These are phyloP conservation scores for Arxiozyma bovina DNA, from an alignment of 1,139 yeast species.

Conservation along the genomic window DNA sequence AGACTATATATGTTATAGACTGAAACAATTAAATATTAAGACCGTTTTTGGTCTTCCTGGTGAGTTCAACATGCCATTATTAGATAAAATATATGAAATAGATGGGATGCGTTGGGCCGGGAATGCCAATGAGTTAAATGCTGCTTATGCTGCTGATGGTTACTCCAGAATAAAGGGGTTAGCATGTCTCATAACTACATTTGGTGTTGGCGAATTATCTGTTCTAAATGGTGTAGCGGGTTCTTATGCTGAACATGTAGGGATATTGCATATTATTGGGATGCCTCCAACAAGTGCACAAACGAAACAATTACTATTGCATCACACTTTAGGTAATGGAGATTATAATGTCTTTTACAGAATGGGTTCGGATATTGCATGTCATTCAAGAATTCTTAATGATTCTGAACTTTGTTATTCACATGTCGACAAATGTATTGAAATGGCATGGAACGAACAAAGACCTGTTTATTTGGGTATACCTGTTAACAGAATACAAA, in stretches of 20 bases:
- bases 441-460: slow-evolving; percentile 57
- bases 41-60: slow-evolving; percentile 63
- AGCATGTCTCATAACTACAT: slow-evolving; percentile 50
- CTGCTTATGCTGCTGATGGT: slow-evolving; percentile 46
- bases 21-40: slow-evolving; percentile 43
- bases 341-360: slow-evolving; percentile 67
- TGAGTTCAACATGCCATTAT: slow-evolving; percentile 49
- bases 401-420: slow-evolving; percentile 53
- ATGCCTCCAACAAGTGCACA: slow-evolving; percentile 53
- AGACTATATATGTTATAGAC: slow-evolving; percentile 47
- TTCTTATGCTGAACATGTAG: slow-evolving; percentile 52
- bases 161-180: slow-evolving; percentile 51
- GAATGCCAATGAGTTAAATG: slow-evolving; percentile 57
- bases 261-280: slow-evolving; percentile 48
- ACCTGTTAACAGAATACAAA: slow-evolving; percentile 69
- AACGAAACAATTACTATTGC: slow-evolving; percentile 42
- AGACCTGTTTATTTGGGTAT: slow-evolving; percentile 77
- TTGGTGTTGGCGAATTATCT: slow-evolving; percentile 60
- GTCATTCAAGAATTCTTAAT: slow-evolving; percentile 50
- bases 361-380: slow-evolving; percentile 60
- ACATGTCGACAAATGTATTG: slow-evolving; percentile 62
- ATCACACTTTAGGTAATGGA: slow-evolving; percentile 73
- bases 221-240: slow-evolving; percentile 55
- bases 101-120: slow-evolving; percentile 53
- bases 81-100: slow-evolving; percentile 48